Conservation (phyloP, 2,329 filamentous ascomycete genomes). For the Fusarium subglutinans region DNA sequence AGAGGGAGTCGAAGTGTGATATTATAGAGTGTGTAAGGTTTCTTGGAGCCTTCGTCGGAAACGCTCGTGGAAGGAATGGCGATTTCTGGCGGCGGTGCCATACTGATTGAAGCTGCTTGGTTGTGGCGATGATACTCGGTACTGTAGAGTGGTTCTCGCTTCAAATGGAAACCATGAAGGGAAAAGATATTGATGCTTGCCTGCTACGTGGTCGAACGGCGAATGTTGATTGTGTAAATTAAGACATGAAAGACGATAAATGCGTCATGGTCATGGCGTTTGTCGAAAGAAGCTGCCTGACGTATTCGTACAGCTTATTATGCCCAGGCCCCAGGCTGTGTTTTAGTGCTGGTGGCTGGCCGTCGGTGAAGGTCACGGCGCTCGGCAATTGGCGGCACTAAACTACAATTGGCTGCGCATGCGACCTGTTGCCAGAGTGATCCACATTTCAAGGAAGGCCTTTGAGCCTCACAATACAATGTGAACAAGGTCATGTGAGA, state of each 20-base stretch:
- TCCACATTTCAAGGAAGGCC: background rate
- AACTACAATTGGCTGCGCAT: constrained; percentile 23
- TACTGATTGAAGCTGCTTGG: constrained; percentile 46
- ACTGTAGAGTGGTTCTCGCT: background rate
- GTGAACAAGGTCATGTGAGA: background rate
- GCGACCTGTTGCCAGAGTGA: constrained; percentile 10
- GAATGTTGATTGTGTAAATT: background rate
- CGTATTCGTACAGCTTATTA: constrained; percentile 31
- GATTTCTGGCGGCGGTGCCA: constrained; percentile 74
- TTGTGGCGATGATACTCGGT: background rate
- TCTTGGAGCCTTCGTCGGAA: constrained; percentile 60
- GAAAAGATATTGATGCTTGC: background rate
- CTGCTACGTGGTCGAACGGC: background rate
- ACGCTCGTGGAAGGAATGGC: constrained; percentile 73
- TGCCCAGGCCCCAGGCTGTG: background rate
- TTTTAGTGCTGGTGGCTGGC: constrained; percentile 12
- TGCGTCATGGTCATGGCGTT: constrained; percentile 33
- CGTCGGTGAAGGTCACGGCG: constrained; percentile 21
- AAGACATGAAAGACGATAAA: constrained; percentile 21
- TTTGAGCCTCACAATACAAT: background rate
- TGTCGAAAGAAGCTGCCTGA: constrained; percentile 10
- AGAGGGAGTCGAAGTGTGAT: constrained; percentile 80
- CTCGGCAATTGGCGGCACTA: constrained; percentile 15
- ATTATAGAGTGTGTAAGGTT: constrained; percentile 81
- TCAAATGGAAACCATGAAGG: background rate